Evolutionary conservation across 179 eudicot genomes (phyloP).

Genomic region (Dionaea muscipula): DNA sequence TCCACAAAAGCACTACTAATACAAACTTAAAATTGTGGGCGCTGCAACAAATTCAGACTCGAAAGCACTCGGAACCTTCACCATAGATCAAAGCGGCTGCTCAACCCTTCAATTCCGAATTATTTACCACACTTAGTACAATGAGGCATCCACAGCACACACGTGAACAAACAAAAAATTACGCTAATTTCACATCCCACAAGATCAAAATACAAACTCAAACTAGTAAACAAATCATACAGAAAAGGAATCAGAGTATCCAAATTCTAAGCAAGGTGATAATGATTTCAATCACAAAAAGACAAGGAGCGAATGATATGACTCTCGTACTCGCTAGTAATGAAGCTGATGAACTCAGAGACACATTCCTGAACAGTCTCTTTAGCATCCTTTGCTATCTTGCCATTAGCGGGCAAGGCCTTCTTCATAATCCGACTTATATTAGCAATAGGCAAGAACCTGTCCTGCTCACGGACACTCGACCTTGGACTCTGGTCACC

Average conservation of each 20-base stretch:
- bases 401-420: slow-evolving; percentile 70
- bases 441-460: slow-evolving; percentile 73
- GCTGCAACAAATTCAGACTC: too few species aligned
- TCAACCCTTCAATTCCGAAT: too few species aligned
- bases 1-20: too few species aligned
- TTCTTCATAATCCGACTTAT: slow-evolving; percentile 86
- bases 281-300: too few species aligned
- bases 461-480: slow-evolving; percentile 62
- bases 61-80: too few species aligned
- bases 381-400: slow-evolving; percentile 82
- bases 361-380: slow-evolving; percentile 89
- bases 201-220: background rate
- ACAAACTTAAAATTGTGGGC: too few species aligned
- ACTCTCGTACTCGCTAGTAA: slow-evolving; percentile 80
- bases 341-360: slow-evolving; percentile 80
- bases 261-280: too few species aligned
- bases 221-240: background rate
- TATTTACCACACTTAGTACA: too few species aligned
- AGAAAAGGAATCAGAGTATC: background rate
- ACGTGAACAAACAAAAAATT: too few species aligned
- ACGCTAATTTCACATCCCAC: too few species aligned
- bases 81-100: too few species aligned
- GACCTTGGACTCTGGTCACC: slow-evolving; percentile 67
- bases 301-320: background rate
- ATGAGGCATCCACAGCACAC: too few species aligned